Evolutionary conservation across 2,329 filamentous ascomycete genomes (phyloP), one percentile per base, ranked within the genome.

Genomic region (Ceratocystis smalleyi): DNA sequence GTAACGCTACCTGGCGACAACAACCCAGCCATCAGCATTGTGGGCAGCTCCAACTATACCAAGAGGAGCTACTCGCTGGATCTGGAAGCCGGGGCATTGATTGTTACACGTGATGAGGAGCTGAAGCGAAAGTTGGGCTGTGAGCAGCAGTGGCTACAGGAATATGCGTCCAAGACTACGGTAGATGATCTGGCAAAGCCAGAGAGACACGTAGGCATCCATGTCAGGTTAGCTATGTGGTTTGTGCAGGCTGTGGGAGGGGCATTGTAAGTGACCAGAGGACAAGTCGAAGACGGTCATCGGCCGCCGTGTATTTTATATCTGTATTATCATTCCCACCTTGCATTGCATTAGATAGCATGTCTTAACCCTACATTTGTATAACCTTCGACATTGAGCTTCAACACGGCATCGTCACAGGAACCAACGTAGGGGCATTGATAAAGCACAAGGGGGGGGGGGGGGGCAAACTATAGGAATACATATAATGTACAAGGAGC

Each of bases 41-140:
- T 99, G 0, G 94, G 94, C 1, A 95, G 89, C 72, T 94, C 88
- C 8, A 99, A 99, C 72, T 99, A 97, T 74, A 99, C 94, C 0
- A 91, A 94, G 73, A 81, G 94, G 35, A 95, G 89, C 71, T 97
- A 99, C 74, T 86, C 87, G 49, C 82, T 96, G 51, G 94, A 99
- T 74, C 79, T 99, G 1, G 94, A 99, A 73, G 88, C 87, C 0
- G 94, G 95, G 43, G 88, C 89, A 0, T 74, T 96, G 65, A 86
- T 99, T 32, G 83, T 96, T 3, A 99, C 94, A 0, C 78, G 79
- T 24, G 86, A 97, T 70, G 77, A 85, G 27, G 81, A 78, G 0
- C 74, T 99, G 69, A 89, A 89, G 74, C 76, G 76, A 65, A 81
- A 85, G 62, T 76, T 97, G n/a, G 86, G 81, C 6, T 83, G 88